Evolutionary conservation across 306 rosid genomes (phyloP).

Genomic region (Begonia peltatifolia): DNA sequence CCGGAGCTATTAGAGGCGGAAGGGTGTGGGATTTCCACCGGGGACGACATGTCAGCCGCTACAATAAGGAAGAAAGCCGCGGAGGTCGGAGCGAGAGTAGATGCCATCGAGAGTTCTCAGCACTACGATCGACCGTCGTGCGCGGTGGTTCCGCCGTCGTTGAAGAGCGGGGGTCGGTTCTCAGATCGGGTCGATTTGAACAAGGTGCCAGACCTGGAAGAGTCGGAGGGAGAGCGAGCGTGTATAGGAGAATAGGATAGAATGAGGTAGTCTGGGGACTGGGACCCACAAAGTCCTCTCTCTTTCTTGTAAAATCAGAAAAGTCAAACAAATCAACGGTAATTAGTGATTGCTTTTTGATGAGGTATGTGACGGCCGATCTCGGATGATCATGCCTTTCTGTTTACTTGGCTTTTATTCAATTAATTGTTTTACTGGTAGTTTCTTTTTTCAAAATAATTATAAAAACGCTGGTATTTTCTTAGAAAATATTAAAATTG

Average conservation of each 20-base stretch:
- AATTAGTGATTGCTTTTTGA: too few species aligned
- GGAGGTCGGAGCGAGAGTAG: constrained; percentile 87
- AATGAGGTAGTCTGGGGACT: too few species aligned
- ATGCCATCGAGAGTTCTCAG: constrained; percentile 52
- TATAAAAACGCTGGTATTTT: too few species aligned
- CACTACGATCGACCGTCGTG: constrained; percentile 1
- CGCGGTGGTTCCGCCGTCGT: constrained; percentile 9
- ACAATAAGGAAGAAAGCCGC: constrained; percentile 67
- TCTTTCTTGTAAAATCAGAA: too few species aligned
- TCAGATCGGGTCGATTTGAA: constrained; percentile 63
- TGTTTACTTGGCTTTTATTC: too few species aligned
- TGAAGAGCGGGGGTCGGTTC: constrained; percentile 21
- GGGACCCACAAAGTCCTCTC: too few species aligned
- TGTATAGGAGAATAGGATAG: not conserved
- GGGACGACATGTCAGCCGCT: constrained; percentile 65
- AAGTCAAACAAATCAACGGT: too few species aligned
- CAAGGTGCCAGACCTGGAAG: constrained; percentile 75
- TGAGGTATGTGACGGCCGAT: too few species aligned
- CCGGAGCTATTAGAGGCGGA: constrained; percentile 29
- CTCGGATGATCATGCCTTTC: too few species aligned
- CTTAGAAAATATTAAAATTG: too few species aligned
- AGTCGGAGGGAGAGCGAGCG: constrained; percentile 43
- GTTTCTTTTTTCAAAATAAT: too few species aligned
- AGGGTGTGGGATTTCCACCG: constrained; percentile 9
- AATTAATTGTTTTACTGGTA: too few species aligned